Percentiles rank a stretch among this genome's conserved stretches.
These are phyloP conservation scores for Phytopythium litorale DNA, from an alignment of 352 stramenopile species.

Conservation along the genomic window DNA sequence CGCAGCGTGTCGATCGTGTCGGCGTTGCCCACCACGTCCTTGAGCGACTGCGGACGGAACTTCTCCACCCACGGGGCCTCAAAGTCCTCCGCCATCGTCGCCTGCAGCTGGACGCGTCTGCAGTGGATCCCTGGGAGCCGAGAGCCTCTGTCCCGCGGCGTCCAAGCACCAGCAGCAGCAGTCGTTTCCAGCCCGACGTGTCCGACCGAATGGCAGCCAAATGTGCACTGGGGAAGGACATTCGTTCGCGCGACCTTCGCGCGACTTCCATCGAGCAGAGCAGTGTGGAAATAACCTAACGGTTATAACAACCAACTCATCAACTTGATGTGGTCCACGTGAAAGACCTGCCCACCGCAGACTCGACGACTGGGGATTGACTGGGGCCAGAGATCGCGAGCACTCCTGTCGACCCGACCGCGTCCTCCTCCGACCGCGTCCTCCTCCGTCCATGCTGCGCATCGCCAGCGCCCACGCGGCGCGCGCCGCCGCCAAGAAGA, in stretches of 20 bases:
- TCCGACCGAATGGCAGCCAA: too few species aligned
- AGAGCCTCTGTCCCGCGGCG: not conserved
- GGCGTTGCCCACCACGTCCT: constrained; percentile 97
- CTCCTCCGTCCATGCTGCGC: not conserved
- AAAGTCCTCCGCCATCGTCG: constrained; percentile 64
- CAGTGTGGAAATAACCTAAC: too few species aligned
- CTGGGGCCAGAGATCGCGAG: constrained; percentile 1
- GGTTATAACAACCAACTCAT: too few species aligned
- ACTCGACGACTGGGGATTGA: not conserved
- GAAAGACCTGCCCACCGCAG: constrained; percentile 28
- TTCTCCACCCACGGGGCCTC: constrained; percentile 98
- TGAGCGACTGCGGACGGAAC: constrained; percentile 91
- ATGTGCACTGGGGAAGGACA: too few species aligned
- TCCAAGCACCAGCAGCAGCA: not conserved
- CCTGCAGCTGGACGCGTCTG: too few species aligned
- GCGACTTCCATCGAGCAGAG: too few species aligned
- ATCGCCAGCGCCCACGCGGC: constrained; percentile 4
- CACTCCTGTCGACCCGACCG: too few species aligned
- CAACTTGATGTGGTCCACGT: constrained; percentile 65
- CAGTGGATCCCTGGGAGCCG: too few species aligned
- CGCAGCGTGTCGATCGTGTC: constrained; percentile 94
- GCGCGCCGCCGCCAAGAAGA: constrained; percentile 22
- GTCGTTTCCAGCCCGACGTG: too few species aligned
- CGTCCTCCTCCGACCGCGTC: not conserved
- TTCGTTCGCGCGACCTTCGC: too few species aligned